These are phyloP conservation scores for Mimosa bimucronata DNA, from an alignment of 306 rosid genomes.

Conservation along the genomic window DNA sequence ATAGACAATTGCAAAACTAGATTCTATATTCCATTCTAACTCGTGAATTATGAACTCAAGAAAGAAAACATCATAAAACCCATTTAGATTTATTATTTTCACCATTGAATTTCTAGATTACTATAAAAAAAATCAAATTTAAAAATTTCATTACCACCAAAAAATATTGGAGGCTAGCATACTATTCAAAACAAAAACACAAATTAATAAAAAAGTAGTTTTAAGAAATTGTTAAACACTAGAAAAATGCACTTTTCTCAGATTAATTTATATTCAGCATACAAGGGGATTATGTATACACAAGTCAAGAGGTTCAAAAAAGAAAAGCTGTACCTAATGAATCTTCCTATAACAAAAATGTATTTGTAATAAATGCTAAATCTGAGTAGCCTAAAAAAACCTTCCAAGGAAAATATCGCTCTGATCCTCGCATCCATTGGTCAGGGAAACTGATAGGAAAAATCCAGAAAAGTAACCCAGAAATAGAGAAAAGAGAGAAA, in stretches of 20 bases:
- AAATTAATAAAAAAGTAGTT: background rate
- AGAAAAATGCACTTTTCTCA: background rate
- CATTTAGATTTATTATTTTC: background rate
- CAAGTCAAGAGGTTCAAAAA: background rate
- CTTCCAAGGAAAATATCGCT: background rate
- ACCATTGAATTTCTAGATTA: background rate
- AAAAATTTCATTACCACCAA: background rate
- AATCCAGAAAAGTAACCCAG: no score
- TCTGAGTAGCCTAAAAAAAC: background rate
- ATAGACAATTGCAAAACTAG: background rate
- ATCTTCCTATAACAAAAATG: background rate
- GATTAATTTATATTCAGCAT: background rate
- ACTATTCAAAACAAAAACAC: background rate
- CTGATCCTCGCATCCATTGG: background rate
- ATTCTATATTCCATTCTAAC: background rate
- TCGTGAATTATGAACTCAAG: background rate
- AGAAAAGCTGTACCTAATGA: background rate
- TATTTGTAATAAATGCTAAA: background rate
- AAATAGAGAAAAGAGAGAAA: no score
- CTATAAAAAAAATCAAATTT: background rate
- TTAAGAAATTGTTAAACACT: background rate
- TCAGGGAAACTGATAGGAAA: no score
- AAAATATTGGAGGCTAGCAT: background rate
- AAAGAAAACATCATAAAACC: background rate
- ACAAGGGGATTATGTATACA: background rate